Conservation (phyloP, 768 basidiomycete species). For the Xanthoconium purpureum region DNA sequence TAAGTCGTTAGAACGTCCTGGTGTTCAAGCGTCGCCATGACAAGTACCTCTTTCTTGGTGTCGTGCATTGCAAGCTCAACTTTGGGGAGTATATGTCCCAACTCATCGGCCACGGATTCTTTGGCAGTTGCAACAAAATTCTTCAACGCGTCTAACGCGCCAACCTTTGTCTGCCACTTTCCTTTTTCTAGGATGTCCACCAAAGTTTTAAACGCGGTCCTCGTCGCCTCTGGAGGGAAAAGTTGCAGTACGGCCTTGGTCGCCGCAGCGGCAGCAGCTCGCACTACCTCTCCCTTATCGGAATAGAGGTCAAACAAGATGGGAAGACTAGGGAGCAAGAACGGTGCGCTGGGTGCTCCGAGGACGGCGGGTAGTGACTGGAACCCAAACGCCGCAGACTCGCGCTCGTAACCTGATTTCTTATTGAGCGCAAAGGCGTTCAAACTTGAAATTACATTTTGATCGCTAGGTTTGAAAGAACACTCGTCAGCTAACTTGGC, state of each 20-base stretch:
- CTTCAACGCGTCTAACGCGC: conserved; percentile 83
- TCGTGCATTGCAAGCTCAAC: conserved; percentile 94
- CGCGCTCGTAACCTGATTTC: conserved; percentile 85
- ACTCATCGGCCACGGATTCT: conserved; percentile 76
- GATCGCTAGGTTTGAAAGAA: conserved; percentile 44
- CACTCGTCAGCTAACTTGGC: conserved; percentile 15
- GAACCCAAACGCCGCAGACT: conserved; percentile 80
- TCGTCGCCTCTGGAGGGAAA: conserved; percentile 78
- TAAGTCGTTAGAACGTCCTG: conserved; percentile 8
- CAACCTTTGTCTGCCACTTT: conserved; percentile 96
- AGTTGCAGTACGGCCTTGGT: conserved; percentile 82
- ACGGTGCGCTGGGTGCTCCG: conserved; percentile 67
- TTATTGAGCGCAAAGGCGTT: conserved; percentile 74
- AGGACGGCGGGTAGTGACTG: conserved; percentile 69
- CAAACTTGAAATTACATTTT: conserved; percentile 58
- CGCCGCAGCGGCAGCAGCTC: conserved; percentile 73
- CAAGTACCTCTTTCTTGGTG: conserved; percentile 82
- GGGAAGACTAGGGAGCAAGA: conserved; percentile 75
- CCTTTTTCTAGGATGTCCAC: conserved; percentile 76
- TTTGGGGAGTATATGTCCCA: conserved; percentile 78
- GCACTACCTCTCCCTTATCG: conserved; percentile 93
- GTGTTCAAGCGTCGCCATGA: conserved; percentile 13
- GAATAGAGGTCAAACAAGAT: conserved; percentile 79
- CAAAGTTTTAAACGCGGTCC: conserved; percentile 63
- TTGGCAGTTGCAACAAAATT: conserved; percentile 64